These are phyloP conservation scores for Aspergillus ochraceus DNA, from an alignment of 2,329 filamentous ascomycete genomes.

Conservation along the genomic window DNA sequence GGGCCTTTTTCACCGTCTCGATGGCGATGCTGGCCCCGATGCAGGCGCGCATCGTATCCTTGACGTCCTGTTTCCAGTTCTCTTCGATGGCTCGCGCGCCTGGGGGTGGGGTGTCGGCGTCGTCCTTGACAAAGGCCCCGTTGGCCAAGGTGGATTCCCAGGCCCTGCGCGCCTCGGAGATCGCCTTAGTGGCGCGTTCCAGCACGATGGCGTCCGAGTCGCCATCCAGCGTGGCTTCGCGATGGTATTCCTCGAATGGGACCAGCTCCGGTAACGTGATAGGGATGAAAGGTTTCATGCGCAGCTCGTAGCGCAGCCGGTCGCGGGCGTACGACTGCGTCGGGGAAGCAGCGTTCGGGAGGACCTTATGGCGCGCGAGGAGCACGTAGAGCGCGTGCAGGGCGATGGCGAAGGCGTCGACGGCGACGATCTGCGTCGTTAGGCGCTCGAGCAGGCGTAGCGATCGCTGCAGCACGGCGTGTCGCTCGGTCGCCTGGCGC, in stretches of 20 bases:
- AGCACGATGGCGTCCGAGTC: constrained; percentile 44
- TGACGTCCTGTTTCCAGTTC: constrained; percentile 62
- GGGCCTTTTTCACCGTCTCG: constrained; percentile 58
- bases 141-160: constrained; percentile 45
- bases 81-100: constrained; percentile 55
- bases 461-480: constrained; percentile 38
- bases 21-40: constrained; percentile 69
- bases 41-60: constrained; percentile 65
- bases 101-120: constrained; percentile 4
- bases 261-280: constrained; percentile 69
- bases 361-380: constrained; percentile 57
- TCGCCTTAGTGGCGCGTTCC: constrained; percentile 40
- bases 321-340: constrained; percentile 64
- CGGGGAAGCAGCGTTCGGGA: constrained; percentile 52
- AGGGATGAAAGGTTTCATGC: constrained; percentile 78
- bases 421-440: constrained; percentile 66
- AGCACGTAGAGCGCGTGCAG: constrained; percentile 64
- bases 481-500: constrained; percentile 22
- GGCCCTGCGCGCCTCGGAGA: constrained; percentile 42
- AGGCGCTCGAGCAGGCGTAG: constrained; percentile 59
- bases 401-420: constrained; percentile 53
- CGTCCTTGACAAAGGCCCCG: constrained; percentile 34
- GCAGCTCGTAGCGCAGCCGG: constrained; percentile 72
- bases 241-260: constrained; percentile 61
- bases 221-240: constrained; percentile 42